Evolutionary conservation across 768 basidiomycete genomes (phyloP).

Genomic region (Kwoniella sp.): DNA sequence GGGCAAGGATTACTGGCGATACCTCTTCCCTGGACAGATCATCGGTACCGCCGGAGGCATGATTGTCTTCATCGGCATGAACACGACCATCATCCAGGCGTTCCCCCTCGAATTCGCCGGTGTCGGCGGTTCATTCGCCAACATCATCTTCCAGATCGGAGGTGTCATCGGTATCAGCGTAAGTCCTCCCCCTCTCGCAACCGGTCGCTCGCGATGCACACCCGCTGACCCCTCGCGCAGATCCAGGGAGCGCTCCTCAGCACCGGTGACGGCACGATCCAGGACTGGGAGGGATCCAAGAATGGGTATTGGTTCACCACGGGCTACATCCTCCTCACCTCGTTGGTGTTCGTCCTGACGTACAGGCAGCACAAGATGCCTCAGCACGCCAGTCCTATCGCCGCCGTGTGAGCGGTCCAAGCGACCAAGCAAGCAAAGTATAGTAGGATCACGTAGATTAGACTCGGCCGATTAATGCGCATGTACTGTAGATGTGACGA

Average conservation of each 20-base stretch:
- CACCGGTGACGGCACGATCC: conserved; percentile 35
- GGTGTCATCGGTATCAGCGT: conserved; percentile 41
- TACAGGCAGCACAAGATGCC: conserved; percentile 42
- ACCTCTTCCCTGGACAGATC: conserved; percentile 40
- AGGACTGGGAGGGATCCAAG: conserved; percentile 37
- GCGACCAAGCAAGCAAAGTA: no score
- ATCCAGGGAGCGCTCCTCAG: conserved; percentile 39
- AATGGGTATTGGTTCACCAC: conserved; percentile 42
- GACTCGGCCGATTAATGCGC: no score
- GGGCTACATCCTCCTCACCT: conserved; percentile 34
- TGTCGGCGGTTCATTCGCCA: conserved; percentile 40
- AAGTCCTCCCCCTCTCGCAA: no score
- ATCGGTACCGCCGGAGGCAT: conserved; percentile 40
- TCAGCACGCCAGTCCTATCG: no score
- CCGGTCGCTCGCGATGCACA: no score
- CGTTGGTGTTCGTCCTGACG: conserved; percentile 35
- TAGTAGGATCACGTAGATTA: no score
- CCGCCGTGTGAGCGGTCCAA: no score
- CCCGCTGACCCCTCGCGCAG: no score
- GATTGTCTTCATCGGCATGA: conserved; percentile 43
- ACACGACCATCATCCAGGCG: conserved; percentile 27
- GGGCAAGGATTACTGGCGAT: conserved; percentile 42
- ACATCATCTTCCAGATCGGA: conserved; percentile 44
- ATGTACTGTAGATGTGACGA: no score
- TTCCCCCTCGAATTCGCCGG: conserved; percentile 38